Base-by-base conservation (phyloP, 2,329 filamentous ascomycete genomes). In the Venturiaceae sp. region DNA sequence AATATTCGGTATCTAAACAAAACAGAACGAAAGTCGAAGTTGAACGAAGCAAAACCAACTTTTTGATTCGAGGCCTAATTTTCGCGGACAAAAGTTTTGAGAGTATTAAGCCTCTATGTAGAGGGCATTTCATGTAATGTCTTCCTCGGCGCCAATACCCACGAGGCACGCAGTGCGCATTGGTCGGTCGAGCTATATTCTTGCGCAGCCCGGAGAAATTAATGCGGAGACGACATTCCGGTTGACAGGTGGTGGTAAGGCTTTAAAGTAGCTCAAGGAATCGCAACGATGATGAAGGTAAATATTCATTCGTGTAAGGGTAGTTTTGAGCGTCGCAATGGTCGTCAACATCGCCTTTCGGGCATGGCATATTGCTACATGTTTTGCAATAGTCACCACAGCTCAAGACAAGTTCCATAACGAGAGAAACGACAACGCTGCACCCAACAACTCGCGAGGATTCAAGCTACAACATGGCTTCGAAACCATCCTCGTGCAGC, bases 401-500 rank as follows among this genome's bases (percentile, higher is more conserved):
- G 44, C 44, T 50, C 44, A 50, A 30, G 8, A 28, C 26, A 23
- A 30, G 16, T 50, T 28, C 16, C 44, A 13, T 16, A 30, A 50
- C 16, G 23, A 16, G 14, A 50, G 44, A 23, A 50, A 50, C 26
- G 30, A 50, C 19, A 50, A 50, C 13, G 30, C 44, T 55, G 58
- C 64, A 19, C 47, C 63, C 1, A 64, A 64, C 6, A 67, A 65
- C 28, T 66, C 65, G 4, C 64, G 63, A n/a, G 65, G 65, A 28
- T 64, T 72, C 37, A 66, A 65, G 9, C 67, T 73, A 58, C 67
- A 70, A 33, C 71, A 74, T 65, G 72, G 72, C 8, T 71, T 72
- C 44, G 71, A 74, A 61, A 71, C 68, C 2, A 63, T 74, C 1
- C 63, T 73, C 1, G 68, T 74, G 5, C 71, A 74, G 55, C 71